Base-by-base conservation (phyloP, 352 stramenopile species). In the Pythium myriotylum region DNA sequence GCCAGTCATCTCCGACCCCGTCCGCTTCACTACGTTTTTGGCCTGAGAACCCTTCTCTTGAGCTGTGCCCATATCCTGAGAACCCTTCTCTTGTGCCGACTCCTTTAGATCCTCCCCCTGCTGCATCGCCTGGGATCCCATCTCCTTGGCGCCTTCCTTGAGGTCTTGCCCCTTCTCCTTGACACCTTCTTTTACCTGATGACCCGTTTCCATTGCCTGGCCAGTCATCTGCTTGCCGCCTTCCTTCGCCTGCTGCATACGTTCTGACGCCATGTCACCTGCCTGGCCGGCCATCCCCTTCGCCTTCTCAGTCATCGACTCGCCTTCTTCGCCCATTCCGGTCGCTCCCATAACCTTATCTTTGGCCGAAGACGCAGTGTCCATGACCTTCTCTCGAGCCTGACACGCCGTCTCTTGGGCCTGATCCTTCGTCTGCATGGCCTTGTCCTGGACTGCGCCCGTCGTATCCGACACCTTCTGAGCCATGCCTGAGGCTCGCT, bases 341-440 rank as follows among this genome's bases (percentile, higher is more conserved):
- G 54, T 67, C 32, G 51, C 46, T 14, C 19, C 57, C 19, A 60
- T 55, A 13, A 40, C 62, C 26, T 42, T 67, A 4, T 78, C 57
- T 54, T 75, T 74, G 4, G 67, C 79, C 24, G 64, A 57, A 17
- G 76, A 32, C 1, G 45, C 40, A 10, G 46, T 68, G 14, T 74
- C 70, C 43, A 47, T 59, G 8, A 67, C 61, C 56, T 67, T 72
- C 20, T 79, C 37, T 60, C 19, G 22, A 67, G 65, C 47, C 65
- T 45, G 37, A 14, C 62, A 26, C 60, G 69, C 60, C 43, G 56
- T 67, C 0, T 22, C 57, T 29, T 43, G 23, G 0, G 47, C 64
- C 39, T 63, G 51, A 40, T 67, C 59, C 64, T 62, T 72, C 6
- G 64, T 54, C 19, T 41, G 54, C 17, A 52, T 52, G 4, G 42